Percentiles rank a stretch among this genome's conserved stretches.
Evolutionary conservation across 106 monocot species (phyloP).

Genomic region (Ottelia alismoides): DNA sequence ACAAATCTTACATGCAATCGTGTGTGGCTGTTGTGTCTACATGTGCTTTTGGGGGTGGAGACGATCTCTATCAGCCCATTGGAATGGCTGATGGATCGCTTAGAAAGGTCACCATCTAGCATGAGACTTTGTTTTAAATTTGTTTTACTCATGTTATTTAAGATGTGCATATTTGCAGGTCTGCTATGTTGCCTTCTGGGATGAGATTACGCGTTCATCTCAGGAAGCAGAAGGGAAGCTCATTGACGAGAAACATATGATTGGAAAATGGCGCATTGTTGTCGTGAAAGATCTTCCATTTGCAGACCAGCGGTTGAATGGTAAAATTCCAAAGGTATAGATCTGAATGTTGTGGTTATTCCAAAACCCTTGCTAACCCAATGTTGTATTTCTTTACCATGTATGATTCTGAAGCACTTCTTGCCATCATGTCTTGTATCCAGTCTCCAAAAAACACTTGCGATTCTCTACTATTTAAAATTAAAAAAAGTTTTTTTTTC

Average conservation of each 20-base stretch:
- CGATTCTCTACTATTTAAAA: no score
- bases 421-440: no score
- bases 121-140: neutral
- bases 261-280: constrained; percentile 90
- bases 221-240: constrained; percentile 60
- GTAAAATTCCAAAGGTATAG: constrained; percentile 88
- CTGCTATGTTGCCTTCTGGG: constrained; percentile 98
- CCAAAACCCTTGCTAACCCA: no score
- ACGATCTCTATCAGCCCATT: constrained; percentile 96
- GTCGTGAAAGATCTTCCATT: constrained; percentile 84
- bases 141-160: no score
- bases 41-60: constrained; percentile 95
- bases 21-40: constrained; percentile 83
- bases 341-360: no score
- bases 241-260: constrained; percentile 42
- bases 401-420: no score
- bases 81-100: constrained; percentile 80
- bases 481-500: no score
- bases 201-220: constrained; percentile 69
- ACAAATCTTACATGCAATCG: constrained; percentile 60
- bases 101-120: constrained; percentile 30
- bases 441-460: no score
- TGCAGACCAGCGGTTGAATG: constrained; percentile 92
- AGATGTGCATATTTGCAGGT: constrained; percentile 51
- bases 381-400: no score